phyloP scores from a whole-genome alignment of 805 yeast species.

The Jamesozyma lodderae region DNA sequence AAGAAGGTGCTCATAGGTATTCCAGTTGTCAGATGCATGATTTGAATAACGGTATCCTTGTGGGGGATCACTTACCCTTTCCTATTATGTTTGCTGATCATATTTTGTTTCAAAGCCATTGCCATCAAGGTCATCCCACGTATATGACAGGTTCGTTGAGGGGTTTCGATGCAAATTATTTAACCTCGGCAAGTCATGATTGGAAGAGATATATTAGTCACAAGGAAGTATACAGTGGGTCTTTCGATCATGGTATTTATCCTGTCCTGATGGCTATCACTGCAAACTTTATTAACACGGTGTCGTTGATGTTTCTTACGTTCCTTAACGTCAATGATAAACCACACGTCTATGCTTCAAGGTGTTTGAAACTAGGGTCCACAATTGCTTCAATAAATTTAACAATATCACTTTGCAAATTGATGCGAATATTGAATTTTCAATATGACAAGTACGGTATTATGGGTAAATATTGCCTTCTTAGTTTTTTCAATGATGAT shows the following conservation, averaged over 20 bases:
- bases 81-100: slow-evolving; percentile 11
- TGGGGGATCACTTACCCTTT: slow-evolving; percentile 14
- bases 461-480: slow-evolving; percentile 18
- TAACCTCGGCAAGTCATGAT: slow-evolving; percentile 31
- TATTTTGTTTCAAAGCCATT: slow-evolving; percentile 27
- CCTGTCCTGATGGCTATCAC: slow-evolving; percentile 56
- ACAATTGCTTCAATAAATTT: slow-evolving; percentile 47
- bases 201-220: slow-evolving; percentile 39
- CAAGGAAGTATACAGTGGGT: slow-evolving; percentile 31
- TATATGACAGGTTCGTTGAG: slow-evolving; percentile 30
- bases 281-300: slow-evolving; percentile 54
- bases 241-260: slow-evolving; percentile 47
- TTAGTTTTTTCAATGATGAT: slow-evolving; percentile 35
- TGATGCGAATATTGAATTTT: slow-evolving; percentile 37
- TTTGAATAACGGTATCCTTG: slow-evolving; percentile 30
- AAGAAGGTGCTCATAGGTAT: not conserved
- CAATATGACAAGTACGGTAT: slow-evolving; percentile 38
- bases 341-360: slow-evolving; percentile 38
- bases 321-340: slow-evolving; percentile 56
- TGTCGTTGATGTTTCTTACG: slow-evolving; percentile 54
- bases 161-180: slow-evolving; percentile 33
- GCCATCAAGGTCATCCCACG: slow-evolving; percentile 30
- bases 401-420: slow-evolving; percentile 38
- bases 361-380: slow-evolving; percentile 34
- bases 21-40: slow-evolving; percentile 26